Evolutionary conservation across 257 asterid species (phyloP).

Genomic region (Apocynum venetum): DNA sequence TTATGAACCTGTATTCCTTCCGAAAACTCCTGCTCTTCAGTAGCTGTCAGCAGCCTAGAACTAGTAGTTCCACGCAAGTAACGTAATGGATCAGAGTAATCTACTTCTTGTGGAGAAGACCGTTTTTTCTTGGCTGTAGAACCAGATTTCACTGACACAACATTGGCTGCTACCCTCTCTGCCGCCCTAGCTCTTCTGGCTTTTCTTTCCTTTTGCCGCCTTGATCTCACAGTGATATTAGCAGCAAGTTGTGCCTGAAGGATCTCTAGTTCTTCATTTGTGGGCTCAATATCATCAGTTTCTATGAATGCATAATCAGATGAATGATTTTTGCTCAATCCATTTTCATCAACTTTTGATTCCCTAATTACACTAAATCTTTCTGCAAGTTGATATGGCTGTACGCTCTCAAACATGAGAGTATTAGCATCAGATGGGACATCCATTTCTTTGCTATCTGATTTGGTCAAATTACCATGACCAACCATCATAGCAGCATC

Average conservation of each 20-base stretch:
- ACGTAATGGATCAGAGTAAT: slow-evolving; percentile 78
- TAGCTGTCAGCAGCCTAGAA: slow-evolving; percentile 64
- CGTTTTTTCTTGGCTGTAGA: slow-evolving; percentile 65
- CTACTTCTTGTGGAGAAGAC: slow-evolving; percentile 61
- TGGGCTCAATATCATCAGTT: slow-evolving; percentile 56
- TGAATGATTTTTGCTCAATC: slow-evolving; percentile 25
- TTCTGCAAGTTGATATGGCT: slow-evolving; percentile 35
- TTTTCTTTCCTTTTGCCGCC: slow-evolving; percentile 76
- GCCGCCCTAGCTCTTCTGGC: slow-evolving; percentile 70
- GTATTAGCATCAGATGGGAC: slow-evolving; percentile 13
- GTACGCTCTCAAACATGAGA: slow-evolving; percentile 26
- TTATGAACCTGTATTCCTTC: slow-evolving; percentile 74
- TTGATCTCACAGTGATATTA: slow-evolving; percentile 68
- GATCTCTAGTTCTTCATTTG: slow-evolving; percentile 63
- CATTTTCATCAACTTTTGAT: slow-evolving; percentile 38
- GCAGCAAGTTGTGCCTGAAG: slow-evolving; percentile 48
- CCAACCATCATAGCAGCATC: slow-evolving; percentile 66
- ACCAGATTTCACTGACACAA: slow-evolving; percentile 67
- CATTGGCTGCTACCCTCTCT: slow-evolving; percentile 64
- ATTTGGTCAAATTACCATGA: slow-evolving; percentile 28
- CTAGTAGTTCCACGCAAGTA: slow-evolving; percentile 72
- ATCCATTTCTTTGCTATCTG: slow-evolving; percentile 21
- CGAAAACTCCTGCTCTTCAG: slow-evolving; percentile 82
- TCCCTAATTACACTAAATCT: slow-evolving; percentile 25
- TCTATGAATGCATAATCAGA: slow-evolving; percentile 27